Base-by-base conservation (phyloP, 2,329 filamentous ascomycete species). In the Drechslerella dactyloides region DNA sequence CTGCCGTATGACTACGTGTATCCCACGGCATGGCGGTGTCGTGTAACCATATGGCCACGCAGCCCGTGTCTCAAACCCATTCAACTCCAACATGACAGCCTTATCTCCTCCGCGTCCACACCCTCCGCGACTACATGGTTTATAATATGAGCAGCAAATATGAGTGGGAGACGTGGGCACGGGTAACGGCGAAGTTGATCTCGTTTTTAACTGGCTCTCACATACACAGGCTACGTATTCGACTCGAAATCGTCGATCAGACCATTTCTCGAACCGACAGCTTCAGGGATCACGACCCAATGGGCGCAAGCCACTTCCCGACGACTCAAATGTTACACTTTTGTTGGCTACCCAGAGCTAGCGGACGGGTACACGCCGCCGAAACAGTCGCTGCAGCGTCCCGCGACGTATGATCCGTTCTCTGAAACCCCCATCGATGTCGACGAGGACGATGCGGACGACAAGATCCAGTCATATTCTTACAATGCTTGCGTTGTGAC, bases 271-370 rank as follows among this genome's bases (percentile, higher is more conserved):
- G 90, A 94, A 76, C 84, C 82, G 0, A 85, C 85, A 0, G 84
- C 85, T 3, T 82, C 85, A 0, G 90, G 90, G 0, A 85, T 89
- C 59, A 87, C 84, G 5, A 87, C 89, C 0, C 79, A 88, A 19
- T 94, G 90, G 90, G 89, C 90, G 0, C 82, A 85, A 40, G 85
- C 84, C 0, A 85, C 83, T 0, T 90, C 90, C 0, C 81, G 86
- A 21, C 87, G 86, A 75, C 83, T 89, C 76, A 82, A 87, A 69
- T 92, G 89, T 76, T 81, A 83, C 56, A 89, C 93, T 0, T 84
- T 85, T 0, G 85, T 86, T 0, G 90, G 90, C 0, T 94, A 93
- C 62, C 90, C 90, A 0, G 90, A 94, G 65, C 85, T 84, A 75
- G 84, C 84, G 0, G 85, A 88, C 55, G 76, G 84, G 0, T 77